Percentiles rank a stretch among this genome's conserved stretches.
Evolutionary conservation across 768 basidiomycete genomes (phyloP).

Genomic region (Paxillus ammoniavirescens): DNA sequence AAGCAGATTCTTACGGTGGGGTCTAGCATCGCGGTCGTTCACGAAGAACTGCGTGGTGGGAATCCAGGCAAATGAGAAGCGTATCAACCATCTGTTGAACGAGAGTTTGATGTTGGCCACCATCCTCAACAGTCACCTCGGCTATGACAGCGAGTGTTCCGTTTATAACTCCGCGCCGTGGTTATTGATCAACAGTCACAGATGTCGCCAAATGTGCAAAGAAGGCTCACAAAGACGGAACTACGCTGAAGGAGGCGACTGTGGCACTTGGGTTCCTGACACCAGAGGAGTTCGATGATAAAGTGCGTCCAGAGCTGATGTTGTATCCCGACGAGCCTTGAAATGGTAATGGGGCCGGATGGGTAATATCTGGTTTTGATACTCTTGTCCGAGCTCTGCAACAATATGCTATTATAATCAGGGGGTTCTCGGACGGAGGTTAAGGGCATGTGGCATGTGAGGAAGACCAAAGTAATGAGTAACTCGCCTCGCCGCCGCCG

Average conservation of each 20-base stretch:
- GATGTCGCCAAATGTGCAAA: constrained; percentile 98
- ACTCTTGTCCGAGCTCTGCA: background rate
- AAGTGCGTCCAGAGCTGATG: constrained; percentile 93
- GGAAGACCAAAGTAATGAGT: background rate
- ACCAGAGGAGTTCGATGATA: constrained; percentile 89
- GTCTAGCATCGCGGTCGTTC: constrained; percentile 81
- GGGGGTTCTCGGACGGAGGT: too few species aligned
- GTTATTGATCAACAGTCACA: constrained; percentile 32
- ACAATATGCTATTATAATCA: background rate
- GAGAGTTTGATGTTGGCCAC: constrained; percentile 98
- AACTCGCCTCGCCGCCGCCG: background rate
- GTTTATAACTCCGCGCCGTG: background rate
- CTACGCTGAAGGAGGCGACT: constrained; percentile 93
- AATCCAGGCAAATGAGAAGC: constrained; percentile 94
- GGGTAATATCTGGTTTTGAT: background rate
- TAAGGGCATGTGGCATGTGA: background rate
- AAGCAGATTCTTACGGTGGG: constrained; percentile 7
- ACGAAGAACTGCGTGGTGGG: constrained; percentile 97
- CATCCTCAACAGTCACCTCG: constrained; percentile 91
- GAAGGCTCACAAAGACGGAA: constrained; percentile 99
- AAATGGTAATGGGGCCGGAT: background rate
- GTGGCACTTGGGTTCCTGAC: constrained; percentile 84
- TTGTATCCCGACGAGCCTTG: constrained; percentile 62
- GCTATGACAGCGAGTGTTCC: constrained; percentile 87
- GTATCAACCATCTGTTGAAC: constrained; percentile 84